phyloP scores from a whole-genome alignment of 106 monocot genomes.

The Dioscorea alata region DNA sequence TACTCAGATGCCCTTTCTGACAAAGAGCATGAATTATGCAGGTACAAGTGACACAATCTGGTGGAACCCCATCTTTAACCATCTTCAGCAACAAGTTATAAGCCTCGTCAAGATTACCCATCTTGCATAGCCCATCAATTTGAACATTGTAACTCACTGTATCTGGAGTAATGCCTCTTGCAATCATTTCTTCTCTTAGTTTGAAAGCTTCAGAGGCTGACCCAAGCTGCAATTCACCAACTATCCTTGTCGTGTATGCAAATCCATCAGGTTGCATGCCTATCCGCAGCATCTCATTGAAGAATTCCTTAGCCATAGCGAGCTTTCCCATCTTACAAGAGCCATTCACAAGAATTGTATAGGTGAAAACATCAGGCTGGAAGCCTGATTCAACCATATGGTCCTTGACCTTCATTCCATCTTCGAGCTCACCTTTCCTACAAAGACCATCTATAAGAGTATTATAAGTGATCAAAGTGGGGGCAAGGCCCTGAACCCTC shows the following conservation, averaged over 20 bases:
- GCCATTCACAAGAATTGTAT: constrained; percentile 81
- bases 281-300: constrained; percentile 71
- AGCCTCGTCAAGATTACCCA: constrained; percentile 38
- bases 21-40: constrained; percentile 84
- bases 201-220: constrained; percentile 29
- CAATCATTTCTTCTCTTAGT: constrained; percentile 69
- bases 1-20: constrained; percentile 31
- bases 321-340: constrained; percentile 55
- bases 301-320: constrained; percentile 47
- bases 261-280: constrained; percentile 73
- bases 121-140: constrained; percentile 61
- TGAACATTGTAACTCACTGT: constrained; percentile 76
- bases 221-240: constrained; percentile 66
- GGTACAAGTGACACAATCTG: constrained; percentile 84
- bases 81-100: constrained; percentile 44
- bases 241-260: constrained; percentile 69
- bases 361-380: constrained; percentile 64
- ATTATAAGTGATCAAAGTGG: constrained; percentile 61
- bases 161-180: constrained; percentile 44
- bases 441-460: constrained; percentile 77
- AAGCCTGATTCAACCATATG: constrained; percentile 54
- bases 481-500: constrained; percentile 22
- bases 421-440: constrained; percentile 45
- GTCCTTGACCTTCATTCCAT: constrained; percentile 51
- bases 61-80: constrained; percentile 49